Evolutionary conservation across 2,329 filamentous ascomycete species (phyloP).

Genomic region (Penicillium digitatum): DNA sequence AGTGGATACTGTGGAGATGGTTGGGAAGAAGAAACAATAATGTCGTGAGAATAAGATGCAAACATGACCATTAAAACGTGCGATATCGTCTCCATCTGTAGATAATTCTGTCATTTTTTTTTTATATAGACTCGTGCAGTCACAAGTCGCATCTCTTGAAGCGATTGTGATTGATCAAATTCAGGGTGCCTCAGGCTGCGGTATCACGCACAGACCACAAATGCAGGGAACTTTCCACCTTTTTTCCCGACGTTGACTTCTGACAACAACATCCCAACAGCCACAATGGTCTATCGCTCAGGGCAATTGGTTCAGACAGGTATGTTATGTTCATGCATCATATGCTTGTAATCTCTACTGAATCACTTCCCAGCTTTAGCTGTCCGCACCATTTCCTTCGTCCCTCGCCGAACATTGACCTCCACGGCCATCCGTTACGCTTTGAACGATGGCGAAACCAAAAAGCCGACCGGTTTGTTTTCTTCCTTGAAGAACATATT

Average conservation of each 20-base stretch:
- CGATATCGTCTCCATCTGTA: neutral
- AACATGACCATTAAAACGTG: neutral
- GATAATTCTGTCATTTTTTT: neutral
- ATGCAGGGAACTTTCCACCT: slow-evolving; percentile 27
- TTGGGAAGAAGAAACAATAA: slow-evolving; percentile 12
- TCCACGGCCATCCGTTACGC: slow-evolving; percentile 31
- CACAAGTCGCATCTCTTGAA: slow-evolving; percentile 6
- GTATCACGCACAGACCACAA: slow-evolving; percentile 17
- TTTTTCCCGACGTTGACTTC: slow-evolving; percentile 28
- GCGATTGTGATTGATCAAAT: slow-evolving; percentile 21
- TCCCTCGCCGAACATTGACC: slow-evolving; percentile 38
- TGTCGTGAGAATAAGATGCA: neutral
- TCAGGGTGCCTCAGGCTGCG: slow-evolving; percentile 17
- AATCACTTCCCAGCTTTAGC: slow-evolving; percentile 3
- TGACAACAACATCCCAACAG: slow-evolving; percentile 29
- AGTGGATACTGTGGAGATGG: slow-evolving; percentile 33
- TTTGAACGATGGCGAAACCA: slow-evolving; percentile 24
- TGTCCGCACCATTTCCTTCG: slow-evolving; percentile 34
- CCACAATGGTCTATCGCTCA: slow-evolving; percentile 38
- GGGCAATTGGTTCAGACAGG: slow-evolving; percentile 40
- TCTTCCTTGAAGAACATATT: slow-evolving; percentile 37
- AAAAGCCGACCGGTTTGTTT: slow-evolving; percentile 24
- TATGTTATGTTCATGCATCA: slow-evolving; percentile 16
- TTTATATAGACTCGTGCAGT: neutral
- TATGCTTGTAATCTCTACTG: slow-evolving; percentile 1